Evolutionary conservation across 495 filamentous ascomycete species (phyloP).

Genomic region (Penicillium angulare): DNA sequence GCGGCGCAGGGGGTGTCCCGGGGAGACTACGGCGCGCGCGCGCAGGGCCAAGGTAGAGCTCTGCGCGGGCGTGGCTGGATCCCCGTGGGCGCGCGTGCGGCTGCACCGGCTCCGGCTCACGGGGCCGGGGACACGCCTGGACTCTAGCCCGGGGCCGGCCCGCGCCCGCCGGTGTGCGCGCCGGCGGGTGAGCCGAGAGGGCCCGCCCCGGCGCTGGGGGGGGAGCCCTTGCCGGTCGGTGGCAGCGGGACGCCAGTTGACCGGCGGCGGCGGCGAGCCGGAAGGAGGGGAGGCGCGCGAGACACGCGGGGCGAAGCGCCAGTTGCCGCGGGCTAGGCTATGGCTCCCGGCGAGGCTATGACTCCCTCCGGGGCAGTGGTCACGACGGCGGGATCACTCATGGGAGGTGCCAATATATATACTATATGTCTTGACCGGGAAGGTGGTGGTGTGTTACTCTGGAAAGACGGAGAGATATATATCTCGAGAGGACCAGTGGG

Average conservation of each 20-base stretch:
- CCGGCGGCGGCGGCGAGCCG: constrained; percentile 70
- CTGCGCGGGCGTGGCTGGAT: constrained; percentile 67
- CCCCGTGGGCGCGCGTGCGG: constrained; percentile 70
- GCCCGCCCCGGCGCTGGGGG: background rate
- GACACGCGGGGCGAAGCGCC: constrained; percentile 63
- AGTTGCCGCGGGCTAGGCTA: constrained; percentile 66
- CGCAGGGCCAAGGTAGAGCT: no score
- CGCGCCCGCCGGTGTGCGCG: constrained; percentile 26
- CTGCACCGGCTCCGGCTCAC: no score
- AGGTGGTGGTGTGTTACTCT: no score
- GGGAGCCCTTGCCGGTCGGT: no score
- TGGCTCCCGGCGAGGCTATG: background rate
- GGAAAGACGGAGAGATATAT: no score
- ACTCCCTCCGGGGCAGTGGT: background rate
- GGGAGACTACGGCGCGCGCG: background rate
- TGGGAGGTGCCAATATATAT: background rate
- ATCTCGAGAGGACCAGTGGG: background rate
- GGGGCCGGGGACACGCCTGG: constrained; percentile 29
- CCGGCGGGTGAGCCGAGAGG: background rate
- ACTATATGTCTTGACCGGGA: background rate
- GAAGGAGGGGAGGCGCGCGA: constrained; percentile 28
- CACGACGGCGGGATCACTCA: background rate
- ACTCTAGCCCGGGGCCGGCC: constrained; percentile 11
- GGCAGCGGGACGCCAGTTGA: constrained; percentile 20
- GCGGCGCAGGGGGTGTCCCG: background rate